Conservation (phyloP, 768 basidiomycete genomes). For the Phaeotremella skinneri region DNA sequence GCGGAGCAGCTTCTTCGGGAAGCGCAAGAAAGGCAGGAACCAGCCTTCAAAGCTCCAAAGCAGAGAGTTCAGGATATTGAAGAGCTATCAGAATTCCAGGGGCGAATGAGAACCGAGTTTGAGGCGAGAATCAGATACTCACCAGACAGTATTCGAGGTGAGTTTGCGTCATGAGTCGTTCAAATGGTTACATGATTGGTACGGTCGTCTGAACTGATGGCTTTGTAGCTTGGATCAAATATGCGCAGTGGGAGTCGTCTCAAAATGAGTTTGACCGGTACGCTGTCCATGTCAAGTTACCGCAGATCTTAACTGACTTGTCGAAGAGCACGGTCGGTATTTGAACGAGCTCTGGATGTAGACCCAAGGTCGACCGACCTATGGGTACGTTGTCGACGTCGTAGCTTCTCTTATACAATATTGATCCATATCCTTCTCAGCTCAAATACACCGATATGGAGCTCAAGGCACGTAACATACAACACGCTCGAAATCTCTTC, state of each 20-base stretch:
- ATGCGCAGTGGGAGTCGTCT: slow-evolving; percentile 70
- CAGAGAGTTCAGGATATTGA: slow-evolving; percentile 97
- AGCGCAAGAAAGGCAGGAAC: slow-evolving; percentile 96
- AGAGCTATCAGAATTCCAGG: slow-evolving; percentile 71
- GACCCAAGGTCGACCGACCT: slow-evolving; percentile 84
- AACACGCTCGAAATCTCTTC: slow-evolving; percentile 93
- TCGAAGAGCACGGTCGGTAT: slow-evolving; percentile 79
- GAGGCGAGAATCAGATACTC: slow-evolving; percentile 66
- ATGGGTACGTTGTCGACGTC: slow-evolving; percentile 69
- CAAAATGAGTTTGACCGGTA: slow-evolving; percentile 90
- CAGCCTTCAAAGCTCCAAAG: slow-evolving; percentile 82
- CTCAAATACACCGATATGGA: slow-evolving; percentile 87
- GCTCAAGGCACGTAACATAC: slow-evolving; percentile 93
- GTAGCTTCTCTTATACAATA: neutral
- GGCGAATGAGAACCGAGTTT: slow-evolving; percentile 81
- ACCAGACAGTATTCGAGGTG: slow-evolving; percentile 44
- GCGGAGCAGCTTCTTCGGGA: slow-evolving; percentile 97
- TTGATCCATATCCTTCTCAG: slow-evolving; percentile 7
- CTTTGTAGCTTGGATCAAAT: slow-evolving; percentile 56
- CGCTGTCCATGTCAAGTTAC: slow-evolving; percentile 7
- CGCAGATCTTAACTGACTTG: neutral
- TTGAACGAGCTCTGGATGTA: slow-evolving; percentile 94
- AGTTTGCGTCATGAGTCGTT: slow-evolving; percentile 35
- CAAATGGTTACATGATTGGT: neutral
- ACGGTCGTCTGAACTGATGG: neutral